A percentile compares a stretch with the other conserved stretches of the same genome.
phyloP scores from a whole-genome alignment of 768 basidiomycete species.

The Sporobolomyces phaffii region DNA sequence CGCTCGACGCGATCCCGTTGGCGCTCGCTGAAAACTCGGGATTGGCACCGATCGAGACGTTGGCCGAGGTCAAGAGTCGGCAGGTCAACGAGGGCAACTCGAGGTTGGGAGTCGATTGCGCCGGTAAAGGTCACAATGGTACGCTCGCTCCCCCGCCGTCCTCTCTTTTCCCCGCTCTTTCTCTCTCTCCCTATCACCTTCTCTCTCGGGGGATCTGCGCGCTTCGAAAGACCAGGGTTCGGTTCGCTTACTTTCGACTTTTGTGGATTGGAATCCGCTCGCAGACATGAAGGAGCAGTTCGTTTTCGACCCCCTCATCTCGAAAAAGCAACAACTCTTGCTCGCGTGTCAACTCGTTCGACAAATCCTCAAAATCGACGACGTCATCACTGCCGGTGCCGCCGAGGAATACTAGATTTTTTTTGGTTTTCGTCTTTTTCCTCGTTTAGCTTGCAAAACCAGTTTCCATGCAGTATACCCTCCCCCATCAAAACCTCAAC shows the following conservation, averaged over 20 bases:
- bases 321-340: constrained; percentile 92
- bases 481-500: too few species aligned
- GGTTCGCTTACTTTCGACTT: too few species aligned
- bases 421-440: neutral
- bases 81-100: constrained; percentile 82
- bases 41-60: constrained; percentile 87
- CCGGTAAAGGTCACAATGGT: constrained; percentile 80
- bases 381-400: constrained; percentile 30
- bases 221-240: too few species aligned
- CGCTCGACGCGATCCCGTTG: constrained; percentile 87
- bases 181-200: too few species aligned
- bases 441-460: too few species aligned
- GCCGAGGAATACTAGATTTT: constrained; percentile 7
- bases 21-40: constrained; percentile 98
- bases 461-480: too few species aligned
- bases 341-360: constrained; percentile 78
- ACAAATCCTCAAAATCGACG: constrained; percentile 41
- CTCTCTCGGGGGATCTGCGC: too few species aligned
- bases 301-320: constrained; percentile 93
- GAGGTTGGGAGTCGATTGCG: constrained; percentile 85
- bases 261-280: too few species aligned
- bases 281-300: constrained; percentile 98
- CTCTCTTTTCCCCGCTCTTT: neutral
- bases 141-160: constrained; percentile 40
- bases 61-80: constrained; percentile 89